Evolutionary conservation across 495 filamentous ascomycete species (phyloP).

Genomic region (Penicillium samsonianum): DNA sequence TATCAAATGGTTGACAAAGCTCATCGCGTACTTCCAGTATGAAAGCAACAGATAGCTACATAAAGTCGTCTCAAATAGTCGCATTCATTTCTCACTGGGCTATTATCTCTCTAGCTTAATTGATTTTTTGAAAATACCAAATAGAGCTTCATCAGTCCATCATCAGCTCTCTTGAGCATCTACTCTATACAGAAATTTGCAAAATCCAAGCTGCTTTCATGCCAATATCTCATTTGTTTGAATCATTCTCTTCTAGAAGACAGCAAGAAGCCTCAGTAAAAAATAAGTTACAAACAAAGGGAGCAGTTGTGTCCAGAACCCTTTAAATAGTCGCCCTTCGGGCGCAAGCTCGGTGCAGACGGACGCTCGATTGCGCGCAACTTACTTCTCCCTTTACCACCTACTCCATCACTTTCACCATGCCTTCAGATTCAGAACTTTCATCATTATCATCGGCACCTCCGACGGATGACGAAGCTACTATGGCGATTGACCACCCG

Average conservation of each 20-base stretch:
- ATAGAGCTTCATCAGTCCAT: not conserved
- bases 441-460: constrained; percentile 63
- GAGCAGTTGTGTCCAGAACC: constrained; percentile 18
- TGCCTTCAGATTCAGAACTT: constrained; percentile 57
- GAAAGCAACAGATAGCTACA: not conserved
- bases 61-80: not conserved
- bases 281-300: constrained; percentile 8
- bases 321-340: constrained; percentile 21
- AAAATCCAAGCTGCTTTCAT: not conserved
- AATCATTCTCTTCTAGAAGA: not conserved
- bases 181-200: not conserved
- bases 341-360: constrained; percentile 34
- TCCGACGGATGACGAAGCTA: constrained; percentile 56
- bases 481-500: constrained; percentile 44
- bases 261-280: not conserved
- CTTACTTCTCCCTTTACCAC: constrained; percentile 30
- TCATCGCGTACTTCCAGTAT: not conserved
- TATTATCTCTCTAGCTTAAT: not conserved
- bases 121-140: not conserved
- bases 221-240: not conserved
- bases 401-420: constrained; percentile 36
- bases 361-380: constrained; percentile 31
- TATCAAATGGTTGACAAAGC: not conserved
- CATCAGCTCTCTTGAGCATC: not conserved
- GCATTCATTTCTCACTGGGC: not conserved